Evolutionary conservation across 495 filamentous ascomycete genomes (phyloP).

Genomic region (Penicillium tannophilum): DNA sequence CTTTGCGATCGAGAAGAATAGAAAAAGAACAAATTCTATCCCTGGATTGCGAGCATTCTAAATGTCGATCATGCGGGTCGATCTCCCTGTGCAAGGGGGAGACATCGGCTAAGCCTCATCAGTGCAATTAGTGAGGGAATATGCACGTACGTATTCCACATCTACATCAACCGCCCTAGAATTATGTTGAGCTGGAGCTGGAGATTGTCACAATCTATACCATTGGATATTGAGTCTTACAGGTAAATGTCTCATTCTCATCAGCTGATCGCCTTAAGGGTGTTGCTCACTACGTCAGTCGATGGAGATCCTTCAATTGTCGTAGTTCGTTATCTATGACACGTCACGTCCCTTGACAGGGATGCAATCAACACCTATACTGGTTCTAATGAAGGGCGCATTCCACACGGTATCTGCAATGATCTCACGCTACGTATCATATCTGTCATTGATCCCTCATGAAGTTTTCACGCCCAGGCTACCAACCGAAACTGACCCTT

Average conservation of each 20-base stretch:
- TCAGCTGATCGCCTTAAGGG: too few relatives aligned
- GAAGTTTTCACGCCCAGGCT: neutral
- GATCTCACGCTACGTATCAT: neutral
- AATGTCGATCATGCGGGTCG: neutral
- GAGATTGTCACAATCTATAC: too few relatives aligned
- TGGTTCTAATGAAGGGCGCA: neutral
- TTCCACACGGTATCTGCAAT: neutral
- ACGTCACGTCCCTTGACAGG: neutral
- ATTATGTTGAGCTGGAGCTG: too few relatives aligned
- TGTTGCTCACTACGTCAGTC: too few relatives aligned
- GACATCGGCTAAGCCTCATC: too few relatives aligned
- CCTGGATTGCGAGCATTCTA: neutral
- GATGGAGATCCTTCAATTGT: too few relatives aligned
- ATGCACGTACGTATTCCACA: neutral
- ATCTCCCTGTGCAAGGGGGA: neutral
- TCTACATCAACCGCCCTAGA: too few relatives aligned
- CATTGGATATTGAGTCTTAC: too few relatives aligned
- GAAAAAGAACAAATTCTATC: neutral
- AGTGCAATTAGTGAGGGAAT: neutral
- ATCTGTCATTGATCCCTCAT: neutral
- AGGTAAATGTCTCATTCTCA: too few relatives aligned
- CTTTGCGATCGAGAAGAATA: neutral
- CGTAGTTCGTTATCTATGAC: neutral
- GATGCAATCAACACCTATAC: neutral
- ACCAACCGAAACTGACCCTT: neutral